A percentile compares a stretch with the other conserved stretches of the same genome.
Conservation (phyloP, 495 filamentous ascomycete genomes). For the Daldinia loculata region DNA sequence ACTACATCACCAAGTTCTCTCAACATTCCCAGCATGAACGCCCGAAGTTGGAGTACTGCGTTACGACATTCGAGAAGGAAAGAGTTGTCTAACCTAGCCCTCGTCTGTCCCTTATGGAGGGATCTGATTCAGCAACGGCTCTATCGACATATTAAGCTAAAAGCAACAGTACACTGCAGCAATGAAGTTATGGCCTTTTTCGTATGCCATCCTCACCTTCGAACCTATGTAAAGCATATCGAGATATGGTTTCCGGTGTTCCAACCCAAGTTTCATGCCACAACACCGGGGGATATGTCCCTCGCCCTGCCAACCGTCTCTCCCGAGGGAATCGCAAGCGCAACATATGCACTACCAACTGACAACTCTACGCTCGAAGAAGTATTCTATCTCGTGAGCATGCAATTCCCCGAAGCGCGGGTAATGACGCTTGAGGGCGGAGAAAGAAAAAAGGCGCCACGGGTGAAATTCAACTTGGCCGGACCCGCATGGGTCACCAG, state of each 20-base stretch:
- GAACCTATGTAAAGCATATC: conserved; percentile 70
- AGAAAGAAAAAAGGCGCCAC: conserved; percentile 74
- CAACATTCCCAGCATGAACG: conserved; percentile 54
- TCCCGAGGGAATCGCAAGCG: conserved; percentile 58
- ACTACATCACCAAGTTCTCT: conserved; percentile 61
- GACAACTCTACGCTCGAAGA: conserved; percentile 75
- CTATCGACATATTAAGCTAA: conserved; percentile 77
- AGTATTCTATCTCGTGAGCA: conserved; percentile 67
- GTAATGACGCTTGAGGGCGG: conserved; percentile 78
- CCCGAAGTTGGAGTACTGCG: conserved; percentile 68
- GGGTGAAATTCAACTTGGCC: conserved; percentile 63
- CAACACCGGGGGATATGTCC: conserved; percentile 39
- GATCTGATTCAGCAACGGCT: conserved; percentile 72
- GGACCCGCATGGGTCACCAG: conserved; percentile 39
- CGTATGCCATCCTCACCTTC: conserved; percentile 63
- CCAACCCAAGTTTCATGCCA: conserved; percentile 61
- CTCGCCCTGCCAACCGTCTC: conserved; percentile 58
- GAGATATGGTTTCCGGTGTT: conserved; percentile 80
- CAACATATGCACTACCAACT: conserved; percentile 61
- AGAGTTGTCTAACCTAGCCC: conserved; percentile 69
- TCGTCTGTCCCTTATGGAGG: conserved; percentile 69
- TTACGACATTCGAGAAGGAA: conserved; percentile 73
- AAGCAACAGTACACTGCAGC: conserved; percentile 69
- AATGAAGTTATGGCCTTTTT: conserved; percentile 67
- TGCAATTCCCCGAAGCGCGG: conserved; percentile 65